phyloP scores from a whole-genome alignment of 2,329 filamentous ascomycete species.

The Penicillium sp. region DNA sequence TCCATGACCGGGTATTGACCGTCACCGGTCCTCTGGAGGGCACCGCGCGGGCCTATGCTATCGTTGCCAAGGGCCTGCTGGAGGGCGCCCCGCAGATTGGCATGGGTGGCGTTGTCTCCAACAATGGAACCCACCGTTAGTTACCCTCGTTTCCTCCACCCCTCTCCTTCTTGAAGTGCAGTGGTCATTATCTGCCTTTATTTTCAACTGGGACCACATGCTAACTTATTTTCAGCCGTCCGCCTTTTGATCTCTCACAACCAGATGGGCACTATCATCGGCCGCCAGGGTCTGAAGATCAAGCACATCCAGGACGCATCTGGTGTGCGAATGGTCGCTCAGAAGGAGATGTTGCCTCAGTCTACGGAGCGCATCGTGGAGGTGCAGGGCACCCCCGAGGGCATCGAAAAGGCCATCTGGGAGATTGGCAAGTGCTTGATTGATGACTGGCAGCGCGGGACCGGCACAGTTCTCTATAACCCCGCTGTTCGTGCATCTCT shows the following conservation, averaged over 20 bases:
- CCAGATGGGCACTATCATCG: slow-evolving; percentile 99
- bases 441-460: slow-evolving; percentile 95
- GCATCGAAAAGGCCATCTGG: slow-evolving; percentile 94
- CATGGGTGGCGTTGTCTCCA: slow-evolving; percentile 85
- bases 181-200: background rate
- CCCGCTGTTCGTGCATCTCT: slow-evolving; percentile 82
- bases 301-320: slow-evolving; percentile 98
- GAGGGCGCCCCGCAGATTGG: slow-evolving; percentile 93
- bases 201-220: background rate
- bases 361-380: slow-evolving; percentile 98
- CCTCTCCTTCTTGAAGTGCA: no score
- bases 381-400: slow-evolving; percentile 88
- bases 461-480: slow-evolving; percentile 96
- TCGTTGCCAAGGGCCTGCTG: slow-evolving; percentile 83
- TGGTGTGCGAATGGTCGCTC: slow-evolving; percentile 96
- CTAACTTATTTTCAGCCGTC: slow-evolving; percentile 59
- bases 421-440: slow-evolving; percentile 98
- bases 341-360: slow-evolving; percentile 99
- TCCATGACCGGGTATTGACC: slow-evolving; percentile 93
- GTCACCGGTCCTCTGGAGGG: slow-evolving; percentile 86
- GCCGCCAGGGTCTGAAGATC: slow-evolving; percentile 93
- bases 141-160: slow-evolving; percentile 26
- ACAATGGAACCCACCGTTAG: slow-evolving; percentile 92
- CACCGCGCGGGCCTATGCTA: slow-evolving; percentile 85
- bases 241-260: slow-evolving; percentile 98